Evolutionary conservation across 768 basidiomycete genomes (phyloP).

Genomic region (Lentinula aciculospora): DNA sequence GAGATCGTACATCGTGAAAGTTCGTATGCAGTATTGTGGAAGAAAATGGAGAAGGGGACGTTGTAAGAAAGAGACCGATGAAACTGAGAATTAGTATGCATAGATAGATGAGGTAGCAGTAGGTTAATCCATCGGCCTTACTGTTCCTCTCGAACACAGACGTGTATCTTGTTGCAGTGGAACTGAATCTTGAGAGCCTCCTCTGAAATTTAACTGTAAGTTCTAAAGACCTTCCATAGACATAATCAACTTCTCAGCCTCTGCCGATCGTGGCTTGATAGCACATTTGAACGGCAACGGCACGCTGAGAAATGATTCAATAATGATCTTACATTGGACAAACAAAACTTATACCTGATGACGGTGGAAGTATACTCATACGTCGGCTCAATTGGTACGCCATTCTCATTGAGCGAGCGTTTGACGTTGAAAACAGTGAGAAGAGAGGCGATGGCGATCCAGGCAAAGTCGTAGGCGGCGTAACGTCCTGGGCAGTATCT

Average conservation of each 20-base stretch:
- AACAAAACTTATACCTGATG: neutral
- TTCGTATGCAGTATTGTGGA: too few relatives aligned
- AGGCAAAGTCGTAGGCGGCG: conserved; percentile 5
- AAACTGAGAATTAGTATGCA: too few relatives aligned
- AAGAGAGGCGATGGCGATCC: conserved; percentile 17
- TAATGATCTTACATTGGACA: neutral
- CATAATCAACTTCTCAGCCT: conserved; percentile 5
- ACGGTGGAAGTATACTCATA: conserved; percentile 4
- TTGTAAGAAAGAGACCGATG: too few relatives aligned
- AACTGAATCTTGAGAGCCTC: too few relatives aligned
- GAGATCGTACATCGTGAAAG: too few relatives aligned
- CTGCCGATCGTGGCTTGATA: neutral
- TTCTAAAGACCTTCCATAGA: neutral
- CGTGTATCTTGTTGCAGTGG: too few relatives aligned
- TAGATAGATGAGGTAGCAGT: too few relatives aligned
- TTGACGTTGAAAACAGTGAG: conserved; percentile 17
- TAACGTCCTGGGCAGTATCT: conserved; percentile 10
- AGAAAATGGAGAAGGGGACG: too few relatives aligned
- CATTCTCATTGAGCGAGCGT: conserved; percentile 8
- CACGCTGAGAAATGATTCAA: neutral
- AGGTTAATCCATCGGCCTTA: too few relatives aligned
- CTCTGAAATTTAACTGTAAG: too few relatives aligned
- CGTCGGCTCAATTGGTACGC: conserved; percentile 8
- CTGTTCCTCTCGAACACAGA: too few relatives aligned
- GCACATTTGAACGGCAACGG: conserved; percentile 6